Evolutionary conservation across 495 filamentous ascomycete species (phyloP), one percentile per base, ranked within the genome.

Genomic region (Darksidea phi): DNA sequence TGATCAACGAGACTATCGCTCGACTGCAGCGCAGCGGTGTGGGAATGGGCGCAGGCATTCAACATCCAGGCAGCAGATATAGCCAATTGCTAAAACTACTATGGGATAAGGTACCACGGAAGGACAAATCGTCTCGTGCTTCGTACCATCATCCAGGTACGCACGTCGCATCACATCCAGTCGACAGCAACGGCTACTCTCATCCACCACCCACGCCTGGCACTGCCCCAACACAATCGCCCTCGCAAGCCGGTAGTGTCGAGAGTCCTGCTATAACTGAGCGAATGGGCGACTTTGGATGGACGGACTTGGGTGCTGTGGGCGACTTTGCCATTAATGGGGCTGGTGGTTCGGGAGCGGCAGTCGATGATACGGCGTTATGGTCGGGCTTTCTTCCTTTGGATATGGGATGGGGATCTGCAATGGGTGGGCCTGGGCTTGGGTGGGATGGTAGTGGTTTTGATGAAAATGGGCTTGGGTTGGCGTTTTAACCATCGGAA

Each of bases 261-360:
- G 64, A 63, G 25, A 70, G 68, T 26, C 70, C 71, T 1, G 67
- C 70, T 23, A 48, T 70, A 13, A 71, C 66, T 13, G 71, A 74
- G 57, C 65, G 68, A 48, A 70, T 72, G 71, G 71, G 82, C 38
- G 81, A 84, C 48, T 84, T 84, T 67, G 81, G 79, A 1, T 84
- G 81, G 81, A 74, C 82, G 4, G 79, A 84, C 69, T 70, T 84
- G 25, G 76, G 79, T 61, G 81, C 80, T 15, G 80, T 84, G 17
- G 80, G 81, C 0, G 79, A 84, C 43, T 84, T 79, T 67, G 81
- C 71, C 1, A 64, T 74, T 24, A 72, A 72, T 66, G 70, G 70
- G 4, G 21, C 36, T 6, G 60, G 59, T 13, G 36, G 26, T 12
- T 32, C 28, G 41, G 55, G 48, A 2, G 21, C 28, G 12, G 34